Base-by-base conservation (phyloP, 108 stramenopile genomes). In the Cyclotella choctawhatcheeana region DNA sequence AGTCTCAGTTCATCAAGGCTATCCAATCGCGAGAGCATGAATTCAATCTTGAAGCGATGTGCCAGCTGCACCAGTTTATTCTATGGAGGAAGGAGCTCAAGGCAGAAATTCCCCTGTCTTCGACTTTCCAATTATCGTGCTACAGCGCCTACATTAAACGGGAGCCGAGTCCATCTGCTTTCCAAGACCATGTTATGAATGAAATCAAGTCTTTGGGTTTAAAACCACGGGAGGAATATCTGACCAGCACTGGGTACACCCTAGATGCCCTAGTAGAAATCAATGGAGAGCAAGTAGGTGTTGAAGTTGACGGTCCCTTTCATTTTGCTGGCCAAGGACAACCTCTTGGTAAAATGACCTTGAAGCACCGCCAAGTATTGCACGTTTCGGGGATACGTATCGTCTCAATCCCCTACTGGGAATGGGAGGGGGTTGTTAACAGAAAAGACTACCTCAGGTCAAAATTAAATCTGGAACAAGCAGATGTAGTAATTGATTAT, bases 291-390 rank as follows among this genome's bases (percentile, higher is more conserved):
- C 55, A 70, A 17, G 37, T 76, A 18, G 75, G 68, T 14, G 47
- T 69, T 44, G 75, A 76, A 24, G 69, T 76, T 43, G 75, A 76
- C 55, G 68, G 75, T 31, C 75, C 75, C 2, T 68, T 34, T 52
- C 75, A 76, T 66, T 76, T 69, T 47, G 50, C 43, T 1, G 52
- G 67, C 5, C 52, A 30, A 67, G 53, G 47, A n/a, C 17, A 34
- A 12, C 34, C 67, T 6, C 34, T 45, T 0, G 68, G 68, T 0
- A 69, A 24, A 25, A 58, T 53, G 35, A n/a, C 37, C 32, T 43
- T 69, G 7, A 69, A 69, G 34, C 30, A 34, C 10, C 50, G 68
- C 12, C 68, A 69, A 22, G 43, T 69, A 24, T 14, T 21, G 26
- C 58, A 44, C 1, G 5, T 58, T 33, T 55, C 50, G 5, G 24